Evolutionary conservation across 805 yeast species (phyloP), one percentile per base, ranked within the genome.

Genomic region (Jamesozyma jinghongensis): DNA sequence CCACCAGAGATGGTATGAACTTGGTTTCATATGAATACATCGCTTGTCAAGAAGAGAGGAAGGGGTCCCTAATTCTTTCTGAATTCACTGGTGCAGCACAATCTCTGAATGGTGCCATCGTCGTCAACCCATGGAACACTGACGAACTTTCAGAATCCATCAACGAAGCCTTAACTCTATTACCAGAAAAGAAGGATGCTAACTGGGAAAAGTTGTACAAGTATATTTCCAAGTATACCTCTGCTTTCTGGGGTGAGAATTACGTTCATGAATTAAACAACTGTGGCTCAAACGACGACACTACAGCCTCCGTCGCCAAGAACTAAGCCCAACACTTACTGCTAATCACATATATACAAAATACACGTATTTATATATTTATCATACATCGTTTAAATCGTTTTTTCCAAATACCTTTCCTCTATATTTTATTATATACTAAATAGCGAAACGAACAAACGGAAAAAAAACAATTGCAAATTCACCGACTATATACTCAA

Each of bases 71-170:
- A 51, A 84, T 92, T 37, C 62, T 92, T 47, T 81, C 94, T 32
- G 99, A 92, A 65, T 92, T 92, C 66, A 92, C 98, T 0, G 99
- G 99, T 37, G 98, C 98, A n/a, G 97, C 98, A 1, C 99, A 92
- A 65, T 83, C 94, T 1, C 69, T 92, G 48, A 90, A 92, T 57
- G 99, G 99, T 19, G 87, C 95, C 1, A 61, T 90, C 12, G 77
- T 92, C 44, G 95, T 92, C 17, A 92, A 92, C 57, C 99, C 99
- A 3, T 92, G 99, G 99, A 92, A 90, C 59, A 90, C 88, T 18
- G 98, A 92, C 51, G 98, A 92, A 51, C 64, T 90, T 57, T 79
- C 94, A 16, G 84, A 77, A 33, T 82, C 97, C 3, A 81, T 90
- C 41, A 72, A 80, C 55, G 96, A 87, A 57, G 81, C 95, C 14